Evolutionary conservation across 371 early-diverging fungal species (phyloP), one percentile per base, ranked within the genome.

Genomic region (Circinella umbellata): DNA sequence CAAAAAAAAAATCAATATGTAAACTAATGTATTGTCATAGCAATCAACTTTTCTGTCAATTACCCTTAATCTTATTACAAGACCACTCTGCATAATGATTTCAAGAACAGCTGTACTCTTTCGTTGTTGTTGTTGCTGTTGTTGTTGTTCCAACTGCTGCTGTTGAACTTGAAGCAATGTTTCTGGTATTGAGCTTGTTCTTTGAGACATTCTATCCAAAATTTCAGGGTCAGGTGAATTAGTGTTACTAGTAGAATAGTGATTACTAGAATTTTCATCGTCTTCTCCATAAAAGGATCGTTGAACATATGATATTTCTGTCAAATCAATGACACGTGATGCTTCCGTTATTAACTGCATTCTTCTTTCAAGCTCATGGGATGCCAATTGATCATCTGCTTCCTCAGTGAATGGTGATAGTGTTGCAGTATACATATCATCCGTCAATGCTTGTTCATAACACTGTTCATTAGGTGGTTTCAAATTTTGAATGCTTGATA

Each of bases 311-410:
- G 75, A 71, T 1, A 88, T 78, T 59, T 88, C 79, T 0, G 84
- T 84, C 70, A 89, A 64, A 69, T 89, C 85, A 73, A 89, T 83
- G 18, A 83, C 67, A 9, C 87, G 86, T n/a, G 71, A 72, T 0
- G 87, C 84, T 15, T 81, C 61, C 18, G 69, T 72, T 37, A 88
- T 76, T 20, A 88, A 76, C 0, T 71, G 64, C 77, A 85, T 81
- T n/a, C 87, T 75, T 17, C 89, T 70, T 17, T 75, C 60, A 1
- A 79, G 67, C n/a, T 83, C 86, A 38, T 75, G 73, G 61, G 35
- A 49, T 14, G 72, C 10, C 8, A 11, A 7, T 20, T 37, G 8
- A n/a, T 37, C 0, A n/a, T 11, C 42, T 11, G 0, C 42, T 42
- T 42, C 42, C 1, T 42, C 42, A 6, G 64, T 48, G 14, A 66